A percentile compares a stretch with the other conserved stretches of the same genome.
Evolutionary conservation across 1,284 basidiomycete genomes (phyloP).

Genomic region (Rhodotorula sp.): DNA sequence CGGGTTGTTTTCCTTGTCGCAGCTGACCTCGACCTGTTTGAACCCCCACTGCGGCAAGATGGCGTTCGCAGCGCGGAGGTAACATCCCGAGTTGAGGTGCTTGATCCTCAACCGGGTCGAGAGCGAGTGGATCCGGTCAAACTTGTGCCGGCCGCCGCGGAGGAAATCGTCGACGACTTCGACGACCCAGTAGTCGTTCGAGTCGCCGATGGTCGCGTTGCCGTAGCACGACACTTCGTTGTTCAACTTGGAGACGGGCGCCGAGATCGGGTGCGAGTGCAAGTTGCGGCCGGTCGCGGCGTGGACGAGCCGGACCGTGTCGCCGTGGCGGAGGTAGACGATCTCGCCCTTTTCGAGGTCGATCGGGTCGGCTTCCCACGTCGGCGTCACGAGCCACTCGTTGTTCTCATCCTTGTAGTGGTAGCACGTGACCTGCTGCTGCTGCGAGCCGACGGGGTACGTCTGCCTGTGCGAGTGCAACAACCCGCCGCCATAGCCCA

Average conservation of each 20-base stretch:
- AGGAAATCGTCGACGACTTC: slow-evolving; percentile 89
- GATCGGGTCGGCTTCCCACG: slow-evolving; percentile 70
- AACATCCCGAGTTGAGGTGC: slow-evolving; percentile 77
- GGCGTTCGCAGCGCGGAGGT: slow-evolving; percentile 83
- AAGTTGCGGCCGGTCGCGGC: slow-evolving; percentile 78
- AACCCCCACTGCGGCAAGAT: slow-evolving; percentile 97
- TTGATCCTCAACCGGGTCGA: slow-evolving; percentile 85
- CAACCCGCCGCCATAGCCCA: slow-evolving; percentile 94
- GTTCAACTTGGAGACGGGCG: slow-evolving; percentile 85
- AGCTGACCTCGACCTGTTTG: slow-evolving; percentile 96
- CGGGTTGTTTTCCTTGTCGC: slow-evolving; percentile 81
- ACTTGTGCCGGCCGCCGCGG: slow-evolving; percentile 60
- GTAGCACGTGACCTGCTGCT: slow-evolving; percentile 98
- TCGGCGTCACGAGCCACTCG: slow-evolving; percentile 78
- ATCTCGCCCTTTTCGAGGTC: slow-evolving; percentile 63
- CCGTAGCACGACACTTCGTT: slow-evolving; percentile 93
- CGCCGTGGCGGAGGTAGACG: slow-evolving; percentile 71
- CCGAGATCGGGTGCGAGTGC: slow-evolving; percentile 85
- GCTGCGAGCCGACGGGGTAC: slow-evolving; percentile 85
- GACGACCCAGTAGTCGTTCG: slow-evolving; percentile 86
- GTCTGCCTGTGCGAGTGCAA: slow-evolving; percentile 95
- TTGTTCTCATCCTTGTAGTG: slow-evolving; percentile 99
- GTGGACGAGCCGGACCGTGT: slow-evolving; percentile 79
- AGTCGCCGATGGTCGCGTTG: slow-evolving; percentile 79
- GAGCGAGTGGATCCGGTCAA: slow-evolving; percentile 73